Base-by-base conservation (phyloP, 306 rosid genomes). In the Begonia masoniana region DNA sequence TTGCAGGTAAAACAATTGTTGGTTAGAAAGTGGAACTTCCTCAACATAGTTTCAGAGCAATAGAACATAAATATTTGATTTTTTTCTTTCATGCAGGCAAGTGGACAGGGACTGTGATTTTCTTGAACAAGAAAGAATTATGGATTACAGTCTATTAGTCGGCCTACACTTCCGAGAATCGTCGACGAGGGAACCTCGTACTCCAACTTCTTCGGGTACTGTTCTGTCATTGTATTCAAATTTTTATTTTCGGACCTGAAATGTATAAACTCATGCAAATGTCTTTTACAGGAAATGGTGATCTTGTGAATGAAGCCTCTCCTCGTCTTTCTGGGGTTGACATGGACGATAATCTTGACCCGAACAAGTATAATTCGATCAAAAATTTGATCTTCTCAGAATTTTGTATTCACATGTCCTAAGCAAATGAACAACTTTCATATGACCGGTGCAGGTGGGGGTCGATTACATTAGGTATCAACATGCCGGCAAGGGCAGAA, bases 71-170 rank as follows among this genome's bases (percentile, higher is more conserved):
- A 17, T 49, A 10, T 49, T 2, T 12, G 6, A 51, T 17, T n/a
- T 10, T 65, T 13, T 45, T n/a, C n/a, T 45, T 45, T 6, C 15
- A 45, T 71, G 72, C 82, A 91, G 99, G 81, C 99, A 91, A 86
- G 88, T 91, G 66, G 82, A 76, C 64, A 73, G 77, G 65, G 99
- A 91, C 55, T 91, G 99, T 53, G 96, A 83, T 68, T 86, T 91
- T 68, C 94, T 91, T 52, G 96, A 91, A 66, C 94, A 91, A 0
- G 99, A 83, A 70, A 77, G 84, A 68, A 86, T 91, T 59, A 91
- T 91, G 99, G 99, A 91, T 74, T 91, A 91, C 54, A 91, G 99
- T 63, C 79, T 91, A 70, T 58, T 91, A 82, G 78, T 91, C 16
- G 99, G 99, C 46, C 88, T 91, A 68, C 99, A 91, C 69, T 86